A percentile compares a stretch with the other conserved stretches of the same genome.
phyloP scores from a whole-genome alignment of 148 eudicot genomes.

The Camellia lanceoleosa region DNA sequence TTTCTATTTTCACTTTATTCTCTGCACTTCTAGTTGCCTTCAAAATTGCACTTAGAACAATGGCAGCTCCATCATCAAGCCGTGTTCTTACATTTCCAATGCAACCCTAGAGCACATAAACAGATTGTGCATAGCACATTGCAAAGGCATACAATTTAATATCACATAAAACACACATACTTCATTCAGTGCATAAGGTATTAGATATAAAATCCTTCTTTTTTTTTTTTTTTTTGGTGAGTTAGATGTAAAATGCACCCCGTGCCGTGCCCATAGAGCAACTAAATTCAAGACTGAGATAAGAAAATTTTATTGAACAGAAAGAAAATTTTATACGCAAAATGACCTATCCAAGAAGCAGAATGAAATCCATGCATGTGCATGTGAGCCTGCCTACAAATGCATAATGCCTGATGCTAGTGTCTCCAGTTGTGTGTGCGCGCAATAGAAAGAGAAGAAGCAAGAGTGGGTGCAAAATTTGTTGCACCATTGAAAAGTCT shows the following conservation, averaged over 20 bases:
- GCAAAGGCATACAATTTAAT: background rate
- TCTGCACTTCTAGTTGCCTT: conserved; percentile 43
- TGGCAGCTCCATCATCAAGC: conserved; percentile 49
- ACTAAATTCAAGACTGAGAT: no score
- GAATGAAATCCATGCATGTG: no score
- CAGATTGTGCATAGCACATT: background rate
- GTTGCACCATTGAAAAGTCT: no score
- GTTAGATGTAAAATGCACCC: background rate
- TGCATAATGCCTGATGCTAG: no score
- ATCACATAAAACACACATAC: background rate
- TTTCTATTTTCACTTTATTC: conserved; percentile 34
- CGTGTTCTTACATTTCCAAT: conserved; percentile 55
- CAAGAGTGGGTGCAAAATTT: no score
- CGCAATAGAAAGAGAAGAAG: no score
- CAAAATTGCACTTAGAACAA: conserved; percentile 69
- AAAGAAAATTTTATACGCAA: no score
- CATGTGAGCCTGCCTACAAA: no score
- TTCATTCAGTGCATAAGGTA: background rate
- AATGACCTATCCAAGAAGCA: no score
- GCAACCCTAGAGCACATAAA: conserved; percentile 51
- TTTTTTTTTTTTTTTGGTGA: background rate
- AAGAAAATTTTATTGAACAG: no score
- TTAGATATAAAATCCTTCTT: background rate
- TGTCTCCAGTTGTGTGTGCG: no score
- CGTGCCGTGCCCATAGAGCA: no score